Base-by-base conservation (phyloP, 176 grass and related monocot genomes). In the Elaeis guineensis region DNA sequence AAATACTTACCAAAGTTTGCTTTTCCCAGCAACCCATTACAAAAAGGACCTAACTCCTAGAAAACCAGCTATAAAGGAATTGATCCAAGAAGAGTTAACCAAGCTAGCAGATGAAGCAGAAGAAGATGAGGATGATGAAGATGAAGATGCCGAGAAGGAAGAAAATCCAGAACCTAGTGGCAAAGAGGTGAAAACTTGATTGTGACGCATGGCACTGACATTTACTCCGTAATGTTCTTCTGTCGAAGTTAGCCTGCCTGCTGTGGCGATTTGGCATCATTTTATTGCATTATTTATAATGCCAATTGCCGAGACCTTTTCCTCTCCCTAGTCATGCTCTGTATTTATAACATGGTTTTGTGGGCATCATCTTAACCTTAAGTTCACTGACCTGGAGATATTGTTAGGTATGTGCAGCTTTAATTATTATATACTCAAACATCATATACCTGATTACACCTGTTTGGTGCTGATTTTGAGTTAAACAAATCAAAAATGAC, bases 31-130 rank as follows among this genome's bases (percentile, higher is more conserved):
- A 49, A 54, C 75, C 4, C 76, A 82, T 69, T 86, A 90, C 57
- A 86, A 86, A 25, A 77, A 83, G 74, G 87, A 90, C 61, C 58
- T 90, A 79, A 55, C 73, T 0, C 61, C 87, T 22, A 82, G 77
- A 67, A 90, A 90, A 63, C 72, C 77, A 48, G 56, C 76, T 29
- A 79, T 90, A 58, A 90, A 90, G 65, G 26, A 83, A 15, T 70
- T 90, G 76, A 86, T 90, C 70, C 79, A 90, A 71, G 79, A 86
- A 30, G 87, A 90, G 69, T 23, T 90, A 25, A 90, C 82, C 32
- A 86, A 74, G 57, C 55, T 86, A 39, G 78, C 87, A 0, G 82
- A 89, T 35, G 70, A 70, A 30, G 80, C 64, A 12, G 78, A 89
- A 5, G 75, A 82, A 2, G 25, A 28, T 5, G 70, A 63, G 16